These are phyloP conservation scores for Chondrus crispus DNA, from an alignment of 23 red algal genomes.

Conservation along the genomic window DNA sequence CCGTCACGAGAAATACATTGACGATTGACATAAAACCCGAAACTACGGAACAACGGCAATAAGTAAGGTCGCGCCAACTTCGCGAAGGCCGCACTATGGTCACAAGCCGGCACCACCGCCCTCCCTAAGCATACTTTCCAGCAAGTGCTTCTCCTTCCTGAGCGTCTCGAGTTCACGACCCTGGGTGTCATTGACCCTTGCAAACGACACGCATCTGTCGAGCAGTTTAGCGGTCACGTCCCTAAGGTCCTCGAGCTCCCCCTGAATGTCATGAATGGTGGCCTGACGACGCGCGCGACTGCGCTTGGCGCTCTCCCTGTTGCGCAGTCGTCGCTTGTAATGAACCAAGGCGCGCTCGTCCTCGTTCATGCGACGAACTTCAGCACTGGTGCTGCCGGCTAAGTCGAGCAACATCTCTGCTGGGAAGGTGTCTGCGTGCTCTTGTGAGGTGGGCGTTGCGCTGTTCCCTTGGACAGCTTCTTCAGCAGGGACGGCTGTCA, in stretches of 20 bases:
- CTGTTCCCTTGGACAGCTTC: not conserved
- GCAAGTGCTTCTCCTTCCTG: slow-evolving; percentile 46
- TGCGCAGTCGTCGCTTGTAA: slow-evolving; percentile 62
- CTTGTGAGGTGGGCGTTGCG: not conserved
- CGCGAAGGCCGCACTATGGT: not conserved
- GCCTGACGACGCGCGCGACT: slow-evolving; percentile 41
- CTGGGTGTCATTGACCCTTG: slow-evolving; percentile 22
- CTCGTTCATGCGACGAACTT: slow-evolving; percentile 55
- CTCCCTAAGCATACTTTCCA: slow-evolving; percentile 48
- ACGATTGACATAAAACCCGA: too few species aligned
- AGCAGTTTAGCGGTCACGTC: slow-evolving; percentile 32
- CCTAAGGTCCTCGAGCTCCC: slow-evolving; percentile 55
- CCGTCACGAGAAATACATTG: too few species aligned
- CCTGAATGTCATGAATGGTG: slow-evolving; percentile 45
- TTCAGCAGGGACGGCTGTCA: too few species aligned
- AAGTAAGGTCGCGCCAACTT: too few species aligned
- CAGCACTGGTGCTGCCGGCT: slow-evolving; percentile 54
- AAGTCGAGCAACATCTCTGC: slow-evolving; percentile 55
- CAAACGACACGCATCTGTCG: slow-evolving; percentile 46
- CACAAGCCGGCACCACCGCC: not conserved
- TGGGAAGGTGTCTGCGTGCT: not conserved
- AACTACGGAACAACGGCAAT: too few species aligned
- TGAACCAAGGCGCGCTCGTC: slow-evolving; percentile 69
- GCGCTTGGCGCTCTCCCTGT: slow-evolving; percentile 58
- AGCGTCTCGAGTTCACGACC: slow-evolving; percentile 20